Conservation (phyloP, 352 stramenopile genomes). For the Globisporangium spiculum region DNA sequence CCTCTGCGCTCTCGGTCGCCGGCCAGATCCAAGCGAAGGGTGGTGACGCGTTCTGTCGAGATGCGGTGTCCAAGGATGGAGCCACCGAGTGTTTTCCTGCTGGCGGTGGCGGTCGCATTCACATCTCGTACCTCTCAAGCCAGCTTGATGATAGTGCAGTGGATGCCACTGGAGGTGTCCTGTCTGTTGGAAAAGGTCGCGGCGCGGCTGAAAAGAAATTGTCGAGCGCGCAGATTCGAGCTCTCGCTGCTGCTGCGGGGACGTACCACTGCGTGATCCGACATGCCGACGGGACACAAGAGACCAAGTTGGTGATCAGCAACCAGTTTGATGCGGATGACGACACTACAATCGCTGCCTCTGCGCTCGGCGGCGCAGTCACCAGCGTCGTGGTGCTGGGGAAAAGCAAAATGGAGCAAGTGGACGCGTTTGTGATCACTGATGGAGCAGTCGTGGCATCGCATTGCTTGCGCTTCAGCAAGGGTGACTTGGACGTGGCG, state of each 20-base stretch:
- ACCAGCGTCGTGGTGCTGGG: conserved; percentile 38
- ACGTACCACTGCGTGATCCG: conserved; percentile 65
- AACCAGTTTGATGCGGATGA: conserved; percentile 28
- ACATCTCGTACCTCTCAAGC: conserved; percentile 68
- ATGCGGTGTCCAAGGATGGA: conserved; percentile 22
- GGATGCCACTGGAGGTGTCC: conserved; percentile 47
- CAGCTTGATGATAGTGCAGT: conserved; percentile 53
- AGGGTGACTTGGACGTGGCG: conserved; percentile 38
- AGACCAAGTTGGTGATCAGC: conserved; percentile 43
- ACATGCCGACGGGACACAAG: conserved; percentile 41
- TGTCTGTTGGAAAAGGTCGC: conserved; percentile 22
- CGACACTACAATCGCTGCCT: not conserved
- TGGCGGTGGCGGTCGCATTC: conserved; percentile 60
- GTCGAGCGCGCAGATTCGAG: conserved; percentile 34
- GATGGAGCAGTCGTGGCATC: conserved; percentile 52
- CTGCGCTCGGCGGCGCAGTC: conserved; percentile 36
- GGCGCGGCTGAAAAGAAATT: conserved; percentile 31
- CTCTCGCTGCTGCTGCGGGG: conserved; percentile 47
- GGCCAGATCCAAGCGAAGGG: conserved; percentile 46
- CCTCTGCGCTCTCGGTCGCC: conserved; percentile 44
- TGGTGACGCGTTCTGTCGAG: conserved; percentile 45
- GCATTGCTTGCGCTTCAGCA: conserved; percentile 26
- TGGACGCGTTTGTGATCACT: conserved; percentile 39
- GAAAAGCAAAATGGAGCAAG: conserved; percentile 10
- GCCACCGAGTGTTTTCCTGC: conserved; percentile 49